Base-by-base conservation (phyloP, 2,329 filamentous ascomycete species). In the Diaporthe vaccinii region DNA sequence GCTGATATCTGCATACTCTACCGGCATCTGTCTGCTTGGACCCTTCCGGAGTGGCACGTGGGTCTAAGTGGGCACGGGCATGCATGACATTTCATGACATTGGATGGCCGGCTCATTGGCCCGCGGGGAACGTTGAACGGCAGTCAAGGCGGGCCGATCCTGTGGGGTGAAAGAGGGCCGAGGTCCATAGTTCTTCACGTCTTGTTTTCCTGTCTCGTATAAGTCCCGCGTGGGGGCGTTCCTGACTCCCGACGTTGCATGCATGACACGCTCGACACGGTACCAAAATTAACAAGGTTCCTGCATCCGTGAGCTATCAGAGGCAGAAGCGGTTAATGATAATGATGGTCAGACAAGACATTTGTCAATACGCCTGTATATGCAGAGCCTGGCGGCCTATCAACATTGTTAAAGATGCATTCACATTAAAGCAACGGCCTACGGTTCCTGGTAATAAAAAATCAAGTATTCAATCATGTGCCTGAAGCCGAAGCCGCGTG, bases 211-310 rank as follows among this genome's bases (percentile, higher is more conserved):
- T 17, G 53, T 55, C 25, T 55, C 53, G n/a, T 17, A 55, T 39
- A 53, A 49, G 28, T 36, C 55, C 55, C 55, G 55, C 55, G 55
- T 58, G 55, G 55, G 55, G 55, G 28, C 20, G 53, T 22, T 57
- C 53, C 53, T 57, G 53, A 22, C 55, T 58, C 31, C 55, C 55
- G 55, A 36, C 6, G 55, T 58, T 36, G 20, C 55, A 58, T 58
- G 55, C 55, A 58, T 36, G n/a, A 15, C 4, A 31, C 53, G 14
- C 6, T n/a, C 36, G 36, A 15, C 4, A 31, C 53, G 2, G 14
- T n/a, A 20, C 31, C 55, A 58, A n/a, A 20, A 34, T 58, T 4
- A 36, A 36, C 17, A 58, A 10, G 55, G 31, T 58, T 20, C 4
- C 28, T 58, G 31, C 55, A 20, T 57, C 14, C 25, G 22, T 36